Evolutionary conservation across 139 green algal genomes (phyloP).

Genomic region (Tetraselmis chui): DNA sequence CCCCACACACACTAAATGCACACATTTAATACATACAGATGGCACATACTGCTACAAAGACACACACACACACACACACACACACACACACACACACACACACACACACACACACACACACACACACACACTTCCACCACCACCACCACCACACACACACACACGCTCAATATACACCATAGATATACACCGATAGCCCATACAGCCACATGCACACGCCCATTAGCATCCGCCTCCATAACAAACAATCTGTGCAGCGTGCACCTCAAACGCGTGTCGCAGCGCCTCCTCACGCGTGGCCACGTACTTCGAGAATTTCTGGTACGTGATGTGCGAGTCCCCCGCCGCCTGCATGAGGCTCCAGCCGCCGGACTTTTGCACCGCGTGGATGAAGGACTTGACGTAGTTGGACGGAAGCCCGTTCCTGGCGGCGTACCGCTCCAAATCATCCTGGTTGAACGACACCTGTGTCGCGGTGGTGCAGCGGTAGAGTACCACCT

Average conservation of each 20-base stretch:
- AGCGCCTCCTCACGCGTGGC: conserved; percentile 40
- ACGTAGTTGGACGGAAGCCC: background rate
- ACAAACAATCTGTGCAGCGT: background rate
- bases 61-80: no score
- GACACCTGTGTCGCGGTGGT: no score
- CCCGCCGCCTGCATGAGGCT: background rate
- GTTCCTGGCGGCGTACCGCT: background rate
- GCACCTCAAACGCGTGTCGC: conserved; percentile 27
- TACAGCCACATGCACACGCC: background rate
- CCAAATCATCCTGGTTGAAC: background rate
- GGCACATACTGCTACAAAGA: no score
- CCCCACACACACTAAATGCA: no score
- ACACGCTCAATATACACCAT: background rate
- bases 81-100: no score
- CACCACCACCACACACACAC: conserved; percentile 36
- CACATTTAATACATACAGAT: no score
- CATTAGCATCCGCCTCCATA: background rate
- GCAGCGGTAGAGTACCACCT: no score
- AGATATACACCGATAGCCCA: background rate
- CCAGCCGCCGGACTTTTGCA: conserved; percentile 4
- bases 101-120: no score
- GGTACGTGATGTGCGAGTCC: conserved; percentile 4
- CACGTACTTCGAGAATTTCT: conserved; percentile 37
- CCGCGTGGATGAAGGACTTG: background rate
- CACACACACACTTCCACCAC: no score